phyloP scores from a whole-genome alignment of 1,139 yeast genomes.

The Suzukiozyma palmioleophila region DNA sequence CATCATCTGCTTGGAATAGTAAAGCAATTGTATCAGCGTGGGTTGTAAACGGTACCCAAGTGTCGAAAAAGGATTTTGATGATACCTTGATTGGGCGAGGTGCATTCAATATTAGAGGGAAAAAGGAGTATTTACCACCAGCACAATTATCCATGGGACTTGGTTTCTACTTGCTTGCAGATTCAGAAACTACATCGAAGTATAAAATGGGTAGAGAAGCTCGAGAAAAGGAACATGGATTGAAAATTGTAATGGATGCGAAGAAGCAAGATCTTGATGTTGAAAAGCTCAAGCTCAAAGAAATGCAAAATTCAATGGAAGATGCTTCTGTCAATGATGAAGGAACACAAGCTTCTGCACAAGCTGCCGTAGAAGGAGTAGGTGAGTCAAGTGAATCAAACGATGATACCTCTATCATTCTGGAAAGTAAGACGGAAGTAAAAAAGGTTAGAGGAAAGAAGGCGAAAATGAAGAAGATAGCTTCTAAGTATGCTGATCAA shows the following conservation, averaged over 20 bases:
- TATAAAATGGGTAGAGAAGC: slow-evolving; percentile 33
- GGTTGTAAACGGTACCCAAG: slow-evolving; percentile 65
- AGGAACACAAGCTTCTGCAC: slow-evolving; percentile 7
- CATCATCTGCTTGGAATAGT: slow-evolving; percentile 86
- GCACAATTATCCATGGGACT: slow-evolving; percentile 85
- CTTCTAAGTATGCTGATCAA: slow-evolving; percentile 80
- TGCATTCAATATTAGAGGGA: slow-evolving; percentile 50
- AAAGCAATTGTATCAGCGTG: slow-evolving; percentile 80
- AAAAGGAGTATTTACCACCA: slow-evolving; percentile 70
- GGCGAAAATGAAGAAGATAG: slow-evolving; percentile 77
- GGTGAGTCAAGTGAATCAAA: not conserved
- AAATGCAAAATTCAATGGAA: slow-evolving; percentile 8
- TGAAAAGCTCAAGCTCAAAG: slow-evolving; percentile 11
- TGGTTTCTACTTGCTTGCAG: slow-evolving; percentile 72
- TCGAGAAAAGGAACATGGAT: slow-evolving; percentile 45
- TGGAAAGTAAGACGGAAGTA: slow-evolving; percentile 14
- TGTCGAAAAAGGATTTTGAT: slow-evolving; percentile 66
- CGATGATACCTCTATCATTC: not conserved
- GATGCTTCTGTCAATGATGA: slow-evolving; percentile 11
- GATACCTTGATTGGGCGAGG: slow-evolving; percentile 65
- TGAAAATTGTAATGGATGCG: slow-evolving; percentile 35
- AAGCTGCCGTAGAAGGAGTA: slow-evolving; percentile 5
- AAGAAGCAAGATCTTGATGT: slow-evolving; percentile 30
- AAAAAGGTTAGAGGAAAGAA: slow-evolving; percentile 73
- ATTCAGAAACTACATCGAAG: slow-evolving; percentile 45